Evolutionary conservation across 805 yeast species (phyloP), one percentile per base, ranked within the genome.

Genomic region (Lipomyces orientalis): DNA sequence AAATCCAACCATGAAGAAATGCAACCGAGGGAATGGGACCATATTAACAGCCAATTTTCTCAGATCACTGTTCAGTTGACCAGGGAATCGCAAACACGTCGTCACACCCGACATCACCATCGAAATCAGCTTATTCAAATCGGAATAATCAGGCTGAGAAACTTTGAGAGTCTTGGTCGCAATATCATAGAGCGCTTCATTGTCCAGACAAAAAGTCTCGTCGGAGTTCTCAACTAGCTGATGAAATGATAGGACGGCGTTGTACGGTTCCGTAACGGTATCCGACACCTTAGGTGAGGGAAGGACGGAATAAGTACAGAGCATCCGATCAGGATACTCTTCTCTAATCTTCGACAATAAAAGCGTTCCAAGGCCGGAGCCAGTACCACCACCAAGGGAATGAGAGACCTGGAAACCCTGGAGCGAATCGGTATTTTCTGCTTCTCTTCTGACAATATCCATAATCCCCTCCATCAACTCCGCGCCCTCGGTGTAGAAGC

Each of bases 401-500:
- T 88, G 93, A 39, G 92, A 83, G 77, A 93, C 89, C 82, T 93
- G 97, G 87, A 93, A 93, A 74, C 97, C 97, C 83, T 93, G 97
- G 75, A 93, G 85, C 70, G 96, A 89, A 79, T 93, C 97, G 79
- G 96, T 88, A 55, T 90, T 90, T 82, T 93, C 97, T 43, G 96
- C 97, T 81, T 93, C 97, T 80, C 97, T 89, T 82, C 97, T 88
- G 58, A 93, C 87, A 46, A 90, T 92, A 73, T 93, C 97, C 84
- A 93, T 81, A 25, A 93, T 97, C 31, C 92, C 86, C 76, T 93
- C 97, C 55, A 91, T 93, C 73, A 93, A 84, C 83, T 93, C 97
- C 4, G 97, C 97, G 75, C 97, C 97, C 80, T 93, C 97, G 51
- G 97, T 93, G 83, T 93, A 93, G 81, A 90, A 95, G 77, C 97